Evolutionary conservation across 306 rosid species (phyloP).

Genomic region (Betula pendula): DNA sequence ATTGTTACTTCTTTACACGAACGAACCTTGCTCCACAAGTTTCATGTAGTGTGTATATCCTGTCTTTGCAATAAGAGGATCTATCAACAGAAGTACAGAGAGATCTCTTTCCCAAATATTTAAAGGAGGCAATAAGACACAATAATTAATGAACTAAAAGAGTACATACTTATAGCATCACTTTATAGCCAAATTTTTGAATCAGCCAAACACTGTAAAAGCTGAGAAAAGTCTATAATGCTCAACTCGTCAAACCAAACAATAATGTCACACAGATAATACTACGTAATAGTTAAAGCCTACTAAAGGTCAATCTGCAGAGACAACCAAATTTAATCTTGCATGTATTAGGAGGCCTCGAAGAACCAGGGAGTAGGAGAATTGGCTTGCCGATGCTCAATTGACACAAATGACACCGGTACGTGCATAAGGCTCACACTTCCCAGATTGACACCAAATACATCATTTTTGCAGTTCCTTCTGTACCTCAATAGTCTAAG

Average conservation of each 20-base stretch:
- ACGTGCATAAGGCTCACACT: neutral
- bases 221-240: neutral
- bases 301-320: neutral
- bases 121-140: neutral
- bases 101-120: neutral
- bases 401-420: neutral
- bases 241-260: neutral
- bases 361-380: neutral
- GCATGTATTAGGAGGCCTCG: neutral
- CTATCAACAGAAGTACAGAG: conserved; percentile 4
- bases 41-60: neutral
- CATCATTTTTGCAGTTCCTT: conserved; percentile 6
- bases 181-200: neutral
- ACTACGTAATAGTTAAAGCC: neutral
- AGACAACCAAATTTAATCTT: neutral
- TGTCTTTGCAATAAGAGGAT: neutral
- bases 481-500: neutral
- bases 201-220: neutral
- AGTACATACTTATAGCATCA: neutral
- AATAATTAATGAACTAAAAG: neutral
- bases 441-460: neutral
- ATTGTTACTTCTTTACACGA: too few species aligned
- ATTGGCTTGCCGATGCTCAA: neutral
- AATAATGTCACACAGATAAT: neutral
- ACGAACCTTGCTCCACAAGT: too few species aligned